Evolutionary conservation across 2,329 filamentous ascomycete species (phyloP), one percentile per base, ranked within the genome.

Genomic region (Aspergillus fischeri): DNA sequence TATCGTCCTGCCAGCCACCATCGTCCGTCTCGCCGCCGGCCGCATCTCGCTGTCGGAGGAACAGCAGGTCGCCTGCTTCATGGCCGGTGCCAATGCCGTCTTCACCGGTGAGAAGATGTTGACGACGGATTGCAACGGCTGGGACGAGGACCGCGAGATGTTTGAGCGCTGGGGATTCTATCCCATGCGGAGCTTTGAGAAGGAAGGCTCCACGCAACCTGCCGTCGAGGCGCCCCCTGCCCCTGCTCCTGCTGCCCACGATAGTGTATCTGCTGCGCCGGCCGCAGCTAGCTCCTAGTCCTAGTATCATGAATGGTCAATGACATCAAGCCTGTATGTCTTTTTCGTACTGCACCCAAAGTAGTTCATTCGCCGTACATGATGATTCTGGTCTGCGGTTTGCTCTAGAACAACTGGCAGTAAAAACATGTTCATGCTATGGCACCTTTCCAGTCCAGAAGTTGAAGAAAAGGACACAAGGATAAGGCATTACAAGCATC

Each of bases 21-120:
- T 96, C 64, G 91, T 96, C 62, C 86, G 92, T 47, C 86, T 96
- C 50, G 92, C 92, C 0, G 92, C 92, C 0, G 92, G 92, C 2
- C 81, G 92, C 49, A 92, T 90, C 71, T 90, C 87, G 11, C 88
- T 96, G 83, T 83, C 84, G 3, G 92, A 96, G 77, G 91, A 94
- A 75, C 88, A 96, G 78, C 92, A 96, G 77, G 87, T 91, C 14
- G 73, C 93, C 63, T 96, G 91, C 75, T 96, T 96, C 77, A 87
- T 90, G 83, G 91, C 91, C 0, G 92, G 92, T 14, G 92, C 92
- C 1, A 96, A 96, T 67, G 92, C 92, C n/a, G 88, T 96, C 35
- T 96, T 96, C 71, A 96, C 92, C 0, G 92, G 92, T 8, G 92
- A 96, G 78, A 96, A 93, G 81, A 96, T 96, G 92, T 74, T 96